Evolutionary conservation across 306 rosid genomes (phyloP), one percentile per base, ranked within the genome.

Genomic region (Pterocarpus macrocarpus): DNA sequence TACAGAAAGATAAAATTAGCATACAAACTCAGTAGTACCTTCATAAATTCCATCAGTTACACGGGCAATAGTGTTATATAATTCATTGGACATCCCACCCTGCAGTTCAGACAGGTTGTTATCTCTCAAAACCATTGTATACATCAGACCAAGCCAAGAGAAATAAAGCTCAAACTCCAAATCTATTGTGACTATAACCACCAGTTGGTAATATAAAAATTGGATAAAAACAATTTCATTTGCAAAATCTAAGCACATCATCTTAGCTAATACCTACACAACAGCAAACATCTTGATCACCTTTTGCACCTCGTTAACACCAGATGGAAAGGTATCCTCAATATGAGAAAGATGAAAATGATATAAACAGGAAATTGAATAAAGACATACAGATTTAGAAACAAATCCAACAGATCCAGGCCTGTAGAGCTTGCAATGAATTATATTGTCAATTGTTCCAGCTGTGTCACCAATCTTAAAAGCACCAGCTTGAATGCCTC

Each of bases 361-460:
- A 67, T 32, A 35, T 45, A 64, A 30, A 82, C 35, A 71, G 55
- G 52, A 43, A 79, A 66, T 4, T 77, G 72, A 78, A 71, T 44
- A 65, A 63, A 66, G 76, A 85, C 98, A 50, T 89, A 94, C 98
- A 34, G 98, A 94, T 90, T 94, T 94, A 75, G 98, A 94, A 85
- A 94, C 98, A 80, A 94, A 94, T 80, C 98, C 98, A 86, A 94
- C 94, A 77, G 98, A 94, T 85, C 98, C 98, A 73, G 98, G 98
- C 82, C 98, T 89, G 86, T 94, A 94, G 55, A 94, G 81, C 88
- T 94, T 94, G 98, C 97, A 89, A 13, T 91, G 95, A 80, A 94
- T 85, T 38, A 92, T 89, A 82, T 94, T 94, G 78, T 94, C 98
- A 69, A 92, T 94, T 17, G 98, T 94, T 85, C 98, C 98, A 44